phyloP scores from a whole-genome alignment of 257 asterid species.

The Solanum tacnaense region DNA sequence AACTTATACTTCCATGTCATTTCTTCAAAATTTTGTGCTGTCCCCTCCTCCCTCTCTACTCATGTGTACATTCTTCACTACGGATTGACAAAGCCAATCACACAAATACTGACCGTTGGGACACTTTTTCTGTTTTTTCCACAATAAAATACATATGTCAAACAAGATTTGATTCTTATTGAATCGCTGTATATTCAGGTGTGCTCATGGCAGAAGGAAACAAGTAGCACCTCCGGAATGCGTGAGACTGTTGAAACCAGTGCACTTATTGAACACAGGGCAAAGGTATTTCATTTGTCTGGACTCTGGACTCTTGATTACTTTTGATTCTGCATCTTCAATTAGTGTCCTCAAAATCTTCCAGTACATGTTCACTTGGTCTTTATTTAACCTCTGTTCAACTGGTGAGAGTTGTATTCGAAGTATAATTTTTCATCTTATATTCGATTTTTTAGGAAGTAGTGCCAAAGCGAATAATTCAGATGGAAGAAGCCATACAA shows the following conservation, averaged over 20 bases:
- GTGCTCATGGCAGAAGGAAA: constrained; percentile 92
- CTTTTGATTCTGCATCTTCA: not conserved
- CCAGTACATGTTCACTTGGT: not conserved
- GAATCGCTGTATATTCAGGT: constrained; percentile 43
- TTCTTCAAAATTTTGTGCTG: not conserved
- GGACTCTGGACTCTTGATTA: not conserved
- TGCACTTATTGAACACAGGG: constrained; percentile 71
- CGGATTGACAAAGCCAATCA: not conserved
- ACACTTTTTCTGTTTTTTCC: not conserved
- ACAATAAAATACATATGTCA: not conserved
- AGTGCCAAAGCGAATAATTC: constrained; percentile 65
- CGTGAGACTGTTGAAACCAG: constrained; percentile 91
- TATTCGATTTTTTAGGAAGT: constrained; percentile 50
- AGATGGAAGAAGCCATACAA: constrained; percentile 89
- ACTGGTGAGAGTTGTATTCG: not conserved
- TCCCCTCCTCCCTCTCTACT: too few relatives aligned
- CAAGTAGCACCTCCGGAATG: constrained; percentile 97
- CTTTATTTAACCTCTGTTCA: not conserved
- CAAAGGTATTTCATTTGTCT: constrained; percentile 36
- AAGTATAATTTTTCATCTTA: not conserved
- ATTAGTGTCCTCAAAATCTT: not conserved
- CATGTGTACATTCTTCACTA: not conserved
- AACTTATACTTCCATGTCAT: not conserved
- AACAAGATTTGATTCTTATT: not conserved
- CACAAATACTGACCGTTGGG: not conserved